A percentile compares a stretch with the other conserved stretches of the same genome.
These are phyloP conservation scores for Hanseniaspora guilliermondii DNA, from an alignment of 805 yeast species.

Conservation along the genomic window DNA sequence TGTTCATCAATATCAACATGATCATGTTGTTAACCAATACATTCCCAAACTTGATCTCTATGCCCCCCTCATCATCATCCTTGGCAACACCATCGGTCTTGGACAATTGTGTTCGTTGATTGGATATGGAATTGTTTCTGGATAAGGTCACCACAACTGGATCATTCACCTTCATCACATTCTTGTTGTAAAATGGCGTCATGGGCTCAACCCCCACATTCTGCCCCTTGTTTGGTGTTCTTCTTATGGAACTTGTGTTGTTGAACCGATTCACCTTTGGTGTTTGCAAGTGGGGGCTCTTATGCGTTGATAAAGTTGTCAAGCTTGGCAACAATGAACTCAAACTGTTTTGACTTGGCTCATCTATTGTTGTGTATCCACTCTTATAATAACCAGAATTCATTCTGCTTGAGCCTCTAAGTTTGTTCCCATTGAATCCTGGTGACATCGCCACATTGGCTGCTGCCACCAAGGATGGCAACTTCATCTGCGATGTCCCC, in stretches of 20 bases:
- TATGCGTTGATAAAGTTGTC: slow-evolving; percentile 1
- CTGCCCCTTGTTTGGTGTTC: slow-evolving; percentile 17
- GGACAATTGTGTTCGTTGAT: not conserved
- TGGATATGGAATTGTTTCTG: not conserved
- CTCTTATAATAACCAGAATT: not conserved
- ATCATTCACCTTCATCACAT: not conserved
- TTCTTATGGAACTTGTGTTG: not conserved
- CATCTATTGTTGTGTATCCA: not conserved
- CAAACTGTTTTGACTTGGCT: not conserved
- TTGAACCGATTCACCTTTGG: not conserved
- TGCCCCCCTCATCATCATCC: not conserved
- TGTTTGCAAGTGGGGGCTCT: not conserved
- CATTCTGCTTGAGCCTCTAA: not conserved
- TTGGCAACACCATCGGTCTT: not conserved
- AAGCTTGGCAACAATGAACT: slow-evolving; percentile 4
- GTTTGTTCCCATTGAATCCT: not conserved
- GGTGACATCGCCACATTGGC: slow-evolving; percentile 9
- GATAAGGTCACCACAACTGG: not conserved
- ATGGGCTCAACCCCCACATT: slow-evolving; percentile 26
- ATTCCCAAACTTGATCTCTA: slow-evolving; percentile 1
- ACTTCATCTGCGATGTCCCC: not conserved
- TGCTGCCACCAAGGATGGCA: slow-evolving; percentile 8
- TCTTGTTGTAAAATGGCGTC: slow-evolving; percentile 8
- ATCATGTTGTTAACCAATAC: not conserved
- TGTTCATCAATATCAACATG: not conserved